Evolutionary conservation across 371 early-diverging fungal genomes (phyloP), one percentile per base, ranked within the genome.

Genomic region (Mortierella polycephala): DNA sequence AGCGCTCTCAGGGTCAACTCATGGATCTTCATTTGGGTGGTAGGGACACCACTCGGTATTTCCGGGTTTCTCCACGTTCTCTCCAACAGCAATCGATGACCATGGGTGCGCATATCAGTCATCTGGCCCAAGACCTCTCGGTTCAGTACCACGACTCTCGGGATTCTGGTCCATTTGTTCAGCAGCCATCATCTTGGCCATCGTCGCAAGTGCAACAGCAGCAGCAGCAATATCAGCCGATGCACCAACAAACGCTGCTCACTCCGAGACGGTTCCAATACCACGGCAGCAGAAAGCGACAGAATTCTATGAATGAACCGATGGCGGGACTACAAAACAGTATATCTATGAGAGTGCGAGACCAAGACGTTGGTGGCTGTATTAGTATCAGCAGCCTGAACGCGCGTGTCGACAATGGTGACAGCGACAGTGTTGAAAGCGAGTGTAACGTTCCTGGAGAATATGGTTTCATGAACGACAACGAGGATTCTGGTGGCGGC

Each of bases 1-100:
- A 68, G 59, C 68, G 68, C 5, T 10, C 60, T 11, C 59, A 58
- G 12, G 76, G 76, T 12, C 18, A 30, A 12, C 51, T 60, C 18
- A 6, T 20, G n/a, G 54, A 55, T 37, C 45, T 41, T 11, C 52
- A 14, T 4, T 47, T 37, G 58, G 54, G 20, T 16, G 57, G n/a
- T 14, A 47, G 14, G n/a, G 61, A 14, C 20, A 42, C 40, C 37
- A 49, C 39, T 40, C 44, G 1, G 23, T 50, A 39, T 11, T 21
- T 21, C 42, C 18, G 7, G 50, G 21, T 41, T 5, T 39, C 21
- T 40, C 10, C 37, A 1, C 39, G 49, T 18, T 16, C 37, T 44
- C 10, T 60, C 10, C 23, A 40, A 39, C 55, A 40, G 53, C 16
- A 16, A 40, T 18, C 16, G 20, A 51, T 51, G 51, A 51, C 51